Conservation (phyloP, 495 filamentous ascomycete genomes). For the Halenospora varia region DNA sequence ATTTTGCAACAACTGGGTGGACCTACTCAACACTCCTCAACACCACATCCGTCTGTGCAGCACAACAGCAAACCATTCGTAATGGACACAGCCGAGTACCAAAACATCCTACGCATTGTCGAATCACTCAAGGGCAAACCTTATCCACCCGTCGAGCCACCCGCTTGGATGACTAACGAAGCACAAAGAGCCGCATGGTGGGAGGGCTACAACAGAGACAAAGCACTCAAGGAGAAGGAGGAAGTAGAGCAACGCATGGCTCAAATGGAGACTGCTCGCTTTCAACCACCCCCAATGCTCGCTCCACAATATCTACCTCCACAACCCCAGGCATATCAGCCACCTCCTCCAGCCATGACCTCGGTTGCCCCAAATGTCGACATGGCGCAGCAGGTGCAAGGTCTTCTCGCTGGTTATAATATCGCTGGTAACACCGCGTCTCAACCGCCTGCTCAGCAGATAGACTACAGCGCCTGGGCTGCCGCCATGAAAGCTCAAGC, state of each 20-base stretch:
- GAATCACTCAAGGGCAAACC: constrained; percentile 26
- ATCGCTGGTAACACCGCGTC: not conserved
- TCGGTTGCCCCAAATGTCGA: not conserved
- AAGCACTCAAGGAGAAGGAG: constrained; percentile 20
- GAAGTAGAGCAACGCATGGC: constrained; percentile 8
- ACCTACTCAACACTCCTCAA: not conserved
- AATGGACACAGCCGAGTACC: constrained; percentile 4
- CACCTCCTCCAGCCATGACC: constrained; percentile 1
- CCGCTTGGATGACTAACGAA: constrained; percentile 27
- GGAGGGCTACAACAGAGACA: constrained; percentile 28
- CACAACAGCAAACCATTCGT: not conserved
- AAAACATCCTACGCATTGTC: constrained; percentile 17
- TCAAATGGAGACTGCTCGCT: constrained; percentile 4
- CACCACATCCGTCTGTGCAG: not conserved
- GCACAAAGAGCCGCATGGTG: constrained; percentile 28
- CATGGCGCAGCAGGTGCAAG: not conserved
- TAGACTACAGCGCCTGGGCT: constrained; percentile 14
- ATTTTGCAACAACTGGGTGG: constrained; percentile 15
- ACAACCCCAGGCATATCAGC: constrained; percentile 10
- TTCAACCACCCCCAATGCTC: constrained; percentile 1
- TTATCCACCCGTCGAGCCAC: constrained; percentile 28
- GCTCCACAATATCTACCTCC: constrained; percentile 5
- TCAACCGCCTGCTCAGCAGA: too few species aligned
- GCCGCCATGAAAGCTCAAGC: not conserved
- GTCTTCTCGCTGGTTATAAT: not conserved